These are phyloP conservation scores for Meira nashicola DNA, from an alignment of 1,284 basidiomycete genomes.

Conservation along the genomic window DNA sequence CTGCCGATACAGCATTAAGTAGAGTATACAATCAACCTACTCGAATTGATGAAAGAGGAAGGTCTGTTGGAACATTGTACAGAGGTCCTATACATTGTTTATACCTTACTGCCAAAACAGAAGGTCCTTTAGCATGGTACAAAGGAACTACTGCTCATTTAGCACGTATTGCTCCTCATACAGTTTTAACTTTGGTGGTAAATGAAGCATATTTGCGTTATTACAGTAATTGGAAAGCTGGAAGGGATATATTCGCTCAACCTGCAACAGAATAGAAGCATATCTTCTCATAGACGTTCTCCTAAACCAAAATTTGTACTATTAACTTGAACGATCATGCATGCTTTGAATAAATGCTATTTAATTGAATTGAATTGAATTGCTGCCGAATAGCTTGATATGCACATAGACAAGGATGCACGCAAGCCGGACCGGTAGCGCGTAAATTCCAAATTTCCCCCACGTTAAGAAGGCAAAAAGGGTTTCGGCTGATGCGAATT, in stretches of 20 bases:
- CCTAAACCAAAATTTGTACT: too few relatives aligned
- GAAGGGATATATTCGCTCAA: slow-evolving; percentile 4
- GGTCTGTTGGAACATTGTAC: slow-evolving; percentile 14
- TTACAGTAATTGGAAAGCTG: slow-evolving; percentile 10
- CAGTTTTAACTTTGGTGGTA: slow-evolving; percentile 17
- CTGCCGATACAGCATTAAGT: slow-evolving; percentile 67
- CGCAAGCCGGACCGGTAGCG: too few relatives aligned
- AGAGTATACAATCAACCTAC: slow-evolving; percentile 84
- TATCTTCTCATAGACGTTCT: too few relatives aligned
- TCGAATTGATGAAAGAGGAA: slow-evolving; percentile 37
- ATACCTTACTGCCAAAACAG: slow-evolving; percentile 87
- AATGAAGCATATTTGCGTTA: slow-evolving; percentile 14
- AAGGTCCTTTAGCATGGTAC: slow-evolving; percentile 70
- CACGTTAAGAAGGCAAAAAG: too few relatives aligned
- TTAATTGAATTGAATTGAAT: too few relatives aligned
- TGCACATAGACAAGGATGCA: too few relatives aligned
- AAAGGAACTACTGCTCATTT: slow-evolving; percentile 51
- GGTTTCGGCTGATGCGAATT: too few relatives aligned
- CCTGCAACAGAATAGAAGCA: not conserved
- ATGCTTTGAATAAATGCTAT: too few relatives aligned
- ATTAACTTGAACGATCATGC: too few relatives aligned
- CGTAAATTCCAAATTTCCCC: too few relatives aligned
- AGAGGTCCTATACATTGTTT: slow-evolving; percentile 77
- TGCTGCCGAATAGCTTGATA: too few relatives aligned
- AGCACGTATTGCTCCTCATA: slow-evolving; percentile 49